Evolutionary conservation across 1,284 basidiomycete species (phyloP).

Genomic region (Clitocybe nebularis): DNA sequence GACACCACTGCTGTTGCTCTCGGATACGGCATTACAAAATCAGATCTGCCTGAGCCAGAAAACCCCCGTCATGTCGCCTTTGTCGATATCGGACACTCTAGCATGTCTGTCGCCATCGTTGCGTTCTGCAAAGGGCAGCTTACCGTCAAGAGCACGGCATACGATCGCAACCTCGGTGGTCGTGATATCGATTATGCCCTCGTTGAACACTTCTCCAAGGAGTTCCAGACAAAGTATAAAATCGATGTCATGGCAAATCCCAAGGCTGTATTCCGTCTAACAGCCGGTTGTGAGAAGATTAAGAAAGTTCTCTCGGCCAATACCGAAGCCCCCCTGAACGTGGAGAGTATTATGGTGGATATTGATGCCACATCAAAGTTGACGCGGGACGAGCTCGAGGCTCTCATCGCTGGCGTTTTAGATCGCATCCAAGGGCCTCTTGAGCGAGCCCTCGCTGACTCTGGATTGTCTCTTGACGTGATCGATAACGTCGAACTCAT

Average conservation of each 20-base stretch:
- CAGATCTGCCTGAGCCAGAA: slow-evolving; percentile 83
- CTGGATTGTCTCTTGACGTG: slow-evolving; percentile 87
- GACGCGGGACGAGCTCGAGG: slow-evolving; percentile 88
- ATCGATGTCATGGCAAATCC: slow-evolving; percentile 88
- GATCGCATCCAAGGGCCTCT: slow-evolving; percentile 90
- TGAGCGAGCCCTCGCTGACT: slow-evolving; percentile 88
- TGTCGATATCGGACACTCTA: slow-evolving; percentile 90
- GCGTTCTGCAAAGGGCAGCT: slow-evolving; percentile 93
- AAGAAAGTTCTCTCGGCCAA: slow-evolving; percentile 72
- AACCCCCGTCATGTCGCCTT: slow-evolving; percentile 85
- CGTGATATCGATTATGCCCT: slow-evolving; percentile 91
- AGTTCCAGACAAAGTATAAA: slow-evolving; percentile 94
- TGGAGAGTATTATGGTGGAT: slow-evolving; percentile 93
- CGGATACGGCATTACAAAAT: slow-evolving; percentile 95
- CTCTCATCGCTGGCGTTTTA: slow-evolving; percentile 86
- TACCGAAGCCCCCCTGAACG: slow-evolving; percentile 79
- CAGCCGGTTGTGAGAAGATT: slow-evolving; percentile 86
- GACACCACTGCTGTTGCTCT: slow-evolving; percentile 91
- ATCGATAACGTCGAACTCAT: slow-evolving; percentile 89
- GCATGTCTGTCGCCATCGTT: slow-evolving; percentile 80
- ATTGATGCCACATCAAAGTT: slow-evolving; percentile 93
- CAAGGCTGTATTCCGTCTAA: slow-evolving; percentile 88
- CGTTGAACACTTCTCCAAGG: slow-evolving; percentile 79
- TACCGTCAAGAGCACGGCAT: slow-evolving; percentile 80
- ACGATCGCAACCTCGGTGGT: slow-evolving; percentile 88